These are phyloP conservation scores for Chaetomiaceae sp. DNA, from an alignment of 2,329 filamentous ascomycete genomes.

Conservation along the genomic window DNA sequence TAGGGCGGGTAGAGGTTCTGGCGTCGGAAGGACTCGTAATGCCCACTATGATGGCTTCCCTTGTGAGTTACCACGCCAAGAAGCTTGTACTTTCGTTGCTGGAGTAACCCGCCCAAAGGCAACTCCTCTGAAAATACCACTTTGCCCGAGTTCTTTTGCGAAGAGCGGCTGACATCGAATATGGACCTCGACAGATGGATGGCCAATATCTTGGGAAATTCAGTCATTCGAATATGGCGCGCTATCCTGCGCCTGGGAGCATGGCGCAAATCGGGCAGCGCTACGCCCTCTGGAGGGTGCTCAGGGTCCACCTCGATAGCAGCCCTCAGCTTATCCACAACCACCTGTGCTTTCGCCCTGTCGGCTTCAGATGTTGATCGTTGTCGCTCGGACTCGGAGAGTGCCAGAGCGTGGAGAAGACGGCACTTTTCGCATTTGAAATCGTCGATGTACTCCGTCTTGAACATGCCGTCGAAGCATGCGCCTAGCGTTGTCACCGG, in stretches of 20 bases:
- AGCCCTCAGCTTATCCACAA: constrained; percentile 58
- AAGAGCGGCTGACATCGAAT: constrained; percentile 69
- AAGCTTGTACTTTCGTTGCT: constrained; percentile 74
- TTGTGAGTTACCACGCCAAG: constrained; percentile 89
- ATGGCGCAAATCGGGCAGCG: constrained; percentile 64
- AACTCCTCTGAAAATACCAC: constrained; percentile 87
- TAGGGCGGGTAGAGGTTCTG: constrained; percentile 76
- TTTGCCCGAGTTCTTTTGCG: constrained; percentile 90
- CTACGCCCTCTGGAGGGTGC: constrained; percentile 61
- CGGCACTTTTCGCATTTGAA: constrained; percentile 94
- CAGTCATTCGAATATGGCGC: constrained; percentile 78
- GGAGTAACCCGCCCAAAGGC: constrained; percentile 70
- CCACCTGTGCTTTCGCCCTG: constrained; percentile 45
- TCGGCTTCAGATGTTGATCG: constrained; percentile 48
- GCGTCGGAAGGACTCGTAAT: constrained; percentile 92
- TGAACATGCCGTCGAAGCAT: constrained; percentile 91
- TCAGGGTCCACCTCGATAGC: constrained; percentile 81
- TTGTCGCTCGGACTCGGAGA: constrained; percentile 54
- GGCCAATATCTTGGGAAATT: constrained; percentile 83
- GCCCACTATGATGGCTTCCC: constrained; percentile 89
- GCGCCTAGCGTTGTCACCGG: constrained; percentile 73
- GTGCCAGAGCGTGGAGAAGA: constrained; percentile 68
- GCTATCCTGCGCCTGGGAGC: constrained; percentile 81
- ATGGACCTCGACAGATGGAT: constrained; percentile 92
- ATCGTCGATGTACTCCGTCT: constrained; percentile 92